Base-by-base conservation (phyloP, 1,139 yeast species). In the Casaregolazyma lundiana region DNA sequence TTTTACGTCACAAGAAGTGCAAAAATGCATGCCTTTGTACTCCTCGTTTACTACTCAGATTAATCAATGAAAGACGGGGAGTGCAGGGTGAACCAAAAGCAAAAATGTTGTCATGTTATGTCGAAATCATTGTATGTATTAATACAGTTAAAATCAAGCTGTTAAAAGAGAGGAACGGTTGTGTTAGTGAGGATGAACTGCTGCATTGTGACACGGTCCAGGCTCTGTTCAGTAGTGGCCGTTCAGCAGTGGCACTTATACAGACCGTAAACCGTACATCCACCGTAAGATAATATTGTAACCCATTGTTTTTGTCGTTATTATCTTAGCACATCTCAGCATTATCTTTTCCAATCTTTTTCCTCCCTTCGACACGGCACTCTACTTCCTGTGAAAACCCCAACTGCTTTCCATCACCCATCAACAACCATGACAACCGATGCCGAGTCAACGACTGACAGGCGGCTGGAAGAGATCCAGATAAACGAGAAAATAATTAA, bases 401-500 rank as follows among this genome's bases (percentile, higher is more conserved):
- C 37, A 36, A 21, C 18, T 37, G 19, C 13, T 41, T 32, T 20
- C 40, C 30, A 21, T 20, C 41, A 13, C 35, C 20, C 44, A 41
- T 21, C 38, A 17, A n/a, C 38, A 26, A 42, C 24, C 30, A 42
- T 42, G 45, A 42, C 45, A n/a, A 39, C 45, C 18, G 35, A 13
- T 19, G 40, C 19, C 6, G 45, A 42, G 20, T 26, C 36, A 3
- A 22, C 24, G 35, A 42, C 35, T 9, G 45, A 42, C 30, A 35
- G 36, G 24, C 45, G 36, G 22, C 41, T 42, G 7, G 45, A 75
- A 52, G 81, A 77, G 59, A 73, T 64, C 49, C 79, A 74, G 64
- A 76, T 79, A 39, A 59, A 61, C 36, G 66, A 74, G 53, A 73
- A 73, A 53, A 61, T 72, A 3, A 64, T 65, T 39, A 75, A 75